These are phyloP conservation scores for Candida cerambycidarum DNA, from an alignment of 805 yeast genomes.

Conservation along the genomic window DNA sequence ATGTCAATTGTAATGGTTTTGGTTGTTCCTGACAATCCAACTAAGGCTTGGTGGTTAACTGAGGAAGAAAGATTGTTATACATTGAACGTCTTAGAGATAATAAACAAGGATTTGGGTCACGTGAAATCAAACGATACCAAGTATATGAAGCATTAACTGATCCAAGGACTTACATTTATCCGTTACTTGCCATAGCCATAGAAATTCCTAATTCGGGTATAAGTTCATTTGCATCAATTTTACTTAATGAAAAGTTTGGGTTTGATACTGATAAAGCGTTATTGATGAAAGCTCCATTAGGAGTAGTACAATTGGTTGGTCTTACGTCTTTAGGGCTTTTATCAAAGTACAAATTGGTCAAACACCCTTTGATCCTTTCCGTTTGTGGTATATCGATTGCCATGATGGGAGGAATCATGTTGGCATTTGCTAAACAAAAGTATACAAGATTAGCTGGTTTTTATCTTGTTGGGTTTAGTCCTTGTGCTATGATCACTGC, in stretches of 20 bases:
- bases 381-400: constrained; percentile 21
- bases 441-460: constrained; percentile 27
- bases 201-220: constrained; percentile 37
- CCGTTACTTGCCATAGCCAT: constrained; percentile 23
- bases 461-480: constrained; percentile 30
- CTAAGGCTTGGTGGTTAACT: constrained; percentile 37
- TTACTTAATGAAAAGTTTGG: constrained; percentile 25
- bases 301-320: constrained; percentile 49
- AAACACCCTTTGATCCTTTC: constrained; percentile 18
- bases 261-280: constrained; percentile 29
- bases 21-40: constrained; percentile 41
- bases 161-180: constrained; percentile 34
- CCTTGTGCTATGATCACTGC: constrained; percentile 29
- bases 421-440: constrained; percentile 41
- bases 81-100: constrained; percentile 29
- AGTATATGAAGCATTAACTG: constrained; percentile 33
- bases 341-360: constrained; percentile 5
- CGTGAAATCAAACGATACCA: constrained; percentile 36
- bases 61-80: constrained; percentile 33
- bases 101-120: constrained; percentile 45
- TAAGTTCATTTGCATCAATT: constrained; percentile 33
- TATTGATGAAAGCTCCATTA: constrained; percentile 46
- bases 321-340: constrained; percentile 25
- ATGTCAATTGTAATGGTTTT: constrained; percentile 48
- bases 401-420: constrained; percentile 31